Base-by-base conservation (phyloP, 306 rosid genomes). In the Prunus dulcis region DNA sequence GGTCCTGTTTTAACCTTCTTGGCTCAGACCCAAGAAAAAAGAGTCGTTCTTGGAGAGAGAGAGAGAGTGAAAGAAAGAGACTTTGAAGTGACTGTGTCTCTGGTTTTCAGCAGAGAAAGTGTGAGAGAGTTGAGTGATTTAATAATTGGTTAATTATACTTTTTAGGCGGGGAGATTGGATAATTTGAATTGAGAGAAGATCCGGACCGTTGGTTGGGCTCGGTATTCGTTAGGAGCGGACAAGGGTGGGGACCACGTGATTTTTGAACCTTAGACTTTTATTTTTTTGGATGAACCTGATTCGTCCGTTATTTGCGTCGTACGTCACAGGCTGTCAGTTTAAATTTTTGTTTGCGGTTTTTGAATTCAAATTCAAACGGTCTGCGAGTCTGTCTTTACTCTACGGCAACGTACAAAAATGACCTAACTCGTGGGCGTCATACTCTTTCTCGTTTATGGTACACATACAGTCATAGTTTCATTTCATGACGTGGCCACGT, bases 181-280 rank as follows among this genome's bases (percentile, higher is more conserved):
- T 41, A 20, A 83, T 90, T 95, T 90, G 83, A 93, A 93, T 84
- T 83, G 71, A 2, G 12, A 67, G 14, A 1, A 18, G 17, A 87
- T 92, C 95, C 27, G 73, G 80, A 43, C 98, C 96, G 93, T 89
- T 76, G 79, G 79, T 49, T 27, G 17, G 49, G 76, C 86, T 78
- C 72, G 79, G 84, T 77, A 57, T 71, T 82, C 86, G 86, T 86
- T 85, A 81, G 89, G 96, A 86, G 96, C 89, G 94, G 91, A 82
- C 76, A 53, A 3, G 9, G 17, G 84, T 78, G 91, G 97, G 87
- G 75, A 76, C 94, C 87, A 69, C 81, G 18, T 49, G 30, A 32
- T n/a, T 19, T 72, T 20, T 49, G 32, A 57, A 57, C 14, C 76
- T 28, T 41, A 13, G 67, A 57, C 55, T 41, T 22, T 27, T 57